Conservation (phyloP, 1,139 yeast species). For the Candida glucosophila region DNA sequence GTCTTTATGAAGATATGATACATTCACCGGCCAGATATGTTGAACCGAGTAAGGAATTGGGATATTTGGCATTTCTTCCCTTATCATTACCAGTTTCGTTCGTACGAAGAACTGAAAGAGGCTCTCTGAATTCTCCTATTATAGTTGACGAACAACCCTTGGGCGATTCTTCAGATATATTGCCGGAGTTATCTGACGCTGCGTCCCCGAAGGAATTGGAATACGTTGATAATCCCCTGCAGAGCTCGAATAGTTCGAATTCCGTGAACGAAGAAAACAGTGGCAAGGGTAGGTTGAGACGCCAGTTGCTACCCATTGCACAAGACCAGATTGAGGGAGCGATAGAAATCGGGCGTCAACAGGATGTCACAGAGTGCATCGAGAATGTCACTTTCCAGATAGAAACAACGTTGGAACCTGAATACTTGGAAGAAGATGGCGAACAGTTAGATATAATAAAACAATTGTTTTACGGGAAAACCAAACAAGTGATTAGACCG, state of each 20-base stretch:
- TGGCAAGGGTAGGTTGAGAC: slow-evolving; percentile 3
- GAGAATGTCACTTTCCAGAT: slow-evolving; percentile 89
- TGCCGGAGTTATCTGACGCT: too few species aligned
- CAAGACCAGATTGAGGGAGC: slow-evolving; percentile 63
- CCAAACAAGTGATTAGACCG: slow-evolving; percentile 37
- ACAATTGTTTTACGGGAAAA: slow-evolving; percentile 67
- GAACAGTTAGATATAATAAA: slow-evolving; percentile 81
- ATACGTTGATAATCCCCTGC: too few species aligned
- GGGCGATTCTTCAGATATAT: slow-evolving; percentile 1
- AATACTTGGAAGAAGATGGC: slow-evolving; percentile 55
- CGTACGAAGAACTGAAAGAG: slow-evolving; percentile 10
- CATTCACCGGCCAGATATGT: slow-evolving; percentile 56
- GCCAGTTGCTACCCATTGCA: slow-evolving; percentile 33
- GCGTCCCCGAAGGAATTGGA: too few species aligned
- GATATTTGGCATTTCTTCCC: slow-evolving; percentile 81
- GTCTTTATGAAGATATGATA: slow-evolving; percentile 63
- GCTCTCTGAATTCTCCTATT: not conserved
- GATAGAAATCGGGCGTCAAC: slow-evolving; percentile 81
- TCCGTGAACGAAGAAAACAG: slow-evolving; percentile 2
- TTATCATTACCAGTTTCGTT: slow-evolving; percentile 60
- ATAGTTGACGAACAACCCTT: slow-evolving; percentile 3
- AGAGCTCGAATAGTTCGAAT: slow-evolving; percentile 3
- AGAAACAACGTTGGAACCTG: slow-evolving; percentile 81
- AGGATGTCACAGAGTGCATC: slow-evolving; percentile 95
- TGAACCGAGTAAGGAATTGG: slow-evolving; percentile 75